Conservation (phyloP, 2,329 filamentous ascomycete genomes). For the Cladosporium austrohemisphaericum region DNA sequence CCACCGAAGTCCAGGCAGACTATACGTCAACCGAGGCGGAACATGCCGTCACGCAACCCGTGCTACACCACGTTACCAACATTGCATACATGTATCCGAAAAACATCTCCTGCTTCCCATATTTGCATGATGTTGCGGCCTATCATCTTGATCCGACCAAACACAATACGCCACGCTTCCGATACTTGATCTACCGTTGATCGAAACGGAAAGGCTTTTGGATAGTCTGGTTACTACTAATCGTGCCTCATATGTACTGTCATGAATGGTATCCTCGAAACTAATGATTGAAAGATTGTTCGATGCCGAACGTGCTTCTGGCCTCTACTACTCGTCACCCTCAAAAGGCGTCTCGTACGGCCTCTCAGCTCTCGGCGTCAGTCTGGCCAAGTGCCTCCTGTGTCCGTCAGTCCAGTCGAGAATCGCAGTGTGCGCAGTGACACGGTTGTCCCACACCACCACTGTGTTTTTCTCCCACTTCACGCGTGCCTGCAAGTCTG, state of each 20-base stretch:
- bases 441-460: conserved; percentile 81
- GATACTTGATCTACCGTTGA: too few species aligned
- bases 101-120: too few species aligned
- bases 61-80: not conserved
- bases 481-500: conserved; percentile 69
- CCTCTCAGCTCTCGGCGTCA: conserved; percentile 77
- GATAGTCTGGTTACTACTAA: too few species aligned
- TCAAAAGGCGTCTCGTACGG: conserved; percentile 63
- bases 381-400: conserved; percentile 72
- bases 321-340: conserved; percentile 17
- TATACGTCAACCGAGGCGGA: not conserved
- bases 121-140: too few species aligned
- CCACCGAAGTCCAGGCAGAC: not conserved
- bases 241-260: too few species aligned
- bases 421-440: conserved; percentile 73
- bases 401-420: conserved; percentile 79
- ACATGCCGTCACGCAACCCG: not conserved
- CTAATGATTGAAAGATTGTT: too few species aligned
- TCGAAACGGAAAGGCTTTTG: too few species aligned
- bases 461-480: conserved; percentile 78
- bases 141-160: too few species aligned
- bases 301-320: too few species aligned
- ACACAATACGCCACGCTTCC: too few species aligned
- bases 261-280: too few species aligned
- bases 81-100: too few species aligned